Base-by-base conservation (phyloP, 495 filamentous ascomycete genomes). In the Penicillium taxi region DNA sequence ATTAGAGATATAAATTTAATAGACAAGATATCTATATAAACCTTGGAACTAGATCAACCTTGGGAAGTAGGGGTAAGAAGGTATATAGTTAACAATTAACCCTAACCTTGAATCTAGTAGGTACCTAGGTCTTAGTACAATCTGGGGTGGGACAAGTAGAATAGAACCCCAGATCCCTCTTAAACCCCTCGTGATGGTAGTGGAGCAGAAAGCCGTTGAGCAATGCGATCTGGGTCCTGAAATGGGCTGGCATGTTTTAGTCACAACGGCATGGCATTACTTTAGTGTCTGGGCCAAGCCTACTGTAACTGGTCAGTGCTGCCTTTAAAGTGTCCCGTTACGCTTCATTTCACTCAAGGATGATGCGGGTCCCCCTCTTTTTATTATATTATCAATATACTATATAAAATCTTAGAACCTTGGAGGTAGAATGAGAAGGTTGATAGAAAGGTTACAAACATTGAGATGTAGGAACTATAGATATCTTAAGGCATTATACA, bases 241-340 rank as follows among this genome's bases (percentile, higher is more conserved):
- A 26, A 40, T 40, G 23, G 37, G 21, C 21, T 26, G 13, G 28
- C 33, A 24, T 15, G 35, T 47, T 46, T 48, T 49, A 55, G 49
- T 50, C 39, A 38, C 48, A 55, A 55, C 52, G 48, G 48, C 37
- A 50, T 27, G 36, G 49, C 49, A 52, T 54, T 47, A 50, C 42
- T 22, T 45, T 50, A 46, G 47, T 37, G 49, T 48, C 44, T 51
- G 38, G 44, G 25, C 51, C 32, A 41, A 38, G 26, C 35, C 28
- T 33, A 34, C 39, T 39, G 36, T 45, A 28, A 36, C 38, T 50
- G 47, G 47, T 32, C 47, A 36, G 39, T 46, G 47, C 43, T 39
- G 37, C 13, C 27, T 43, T 50, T 47, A 42, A 50, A 42, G 34
- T 50, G 42, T 41, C 21, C 33, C 24, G 38, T 50, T 50, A 39